phyloP scores from a whole-genome alignment of 225 moss, liverwort and hornwort species.

The Antitrichia curtipendula region DNA sequence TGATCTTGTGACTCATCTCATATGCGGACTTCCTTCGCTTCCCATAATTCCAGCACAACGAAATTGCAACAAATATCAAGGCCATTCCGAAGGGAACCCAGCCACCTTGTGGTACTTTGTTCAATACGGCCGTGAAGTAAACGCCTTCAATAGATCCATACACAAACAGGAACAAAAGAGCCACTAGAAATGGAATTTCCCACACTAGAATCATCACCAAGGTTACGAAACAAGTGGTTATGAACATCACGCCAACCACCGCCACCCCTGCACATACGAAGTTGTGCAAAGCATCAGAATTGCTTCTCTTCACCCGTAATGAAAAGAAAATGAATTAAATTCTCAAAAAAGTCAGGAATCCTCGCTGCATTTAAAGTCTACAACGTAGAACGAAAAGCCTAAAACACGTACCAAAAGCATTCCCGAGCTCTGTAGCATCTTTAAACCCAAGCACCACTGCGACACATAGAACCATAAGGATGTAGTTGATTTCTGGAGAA shows the following conservation, averaged over 20 bases:
- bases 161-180: conserved; percentile 22
- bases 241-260: conserved; percentile 64
- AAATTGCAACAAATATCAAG: conserved; percentile 35
- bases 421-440: conserved; percentile 48
- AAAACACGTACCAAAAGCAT: conserved; percentile 63
- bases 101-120: conserved; percentile 73
- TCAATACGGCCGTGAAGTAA: conserved; percentile 57
- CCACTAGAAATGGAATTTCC: conserved; percentile 42
- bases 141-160: conserved; percentile 53
- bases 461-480: conserved; percentile 59
- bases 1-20: conserved; percentile 42
- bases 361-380: background rate
- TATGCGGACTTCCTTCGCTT: conserved; percentile 35
- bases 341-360: background rate
- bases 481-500: conserved; percentile 68
- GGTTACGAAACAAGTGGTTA: conserved; percentile 42
- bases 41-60: conserved; percentile 69
- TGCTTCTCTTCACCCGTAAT: background rate
- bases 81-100: conserved; percentile 77
- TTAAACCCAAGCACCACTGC: conserved; percentile 59
- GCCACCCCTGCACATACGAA: conserved; percentile 51
- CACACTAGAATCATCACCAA: conserved; percentile 75
- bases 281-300: background rate
- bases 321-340: background rate
- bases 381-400: background rate